A percentile compares a stretch with the other conserved stretches of the same genome.
phyloP scores from a whole-genome alignment of 2,329 filamentous ascomycete genomes.

The Fusarium siculi region DNA sequence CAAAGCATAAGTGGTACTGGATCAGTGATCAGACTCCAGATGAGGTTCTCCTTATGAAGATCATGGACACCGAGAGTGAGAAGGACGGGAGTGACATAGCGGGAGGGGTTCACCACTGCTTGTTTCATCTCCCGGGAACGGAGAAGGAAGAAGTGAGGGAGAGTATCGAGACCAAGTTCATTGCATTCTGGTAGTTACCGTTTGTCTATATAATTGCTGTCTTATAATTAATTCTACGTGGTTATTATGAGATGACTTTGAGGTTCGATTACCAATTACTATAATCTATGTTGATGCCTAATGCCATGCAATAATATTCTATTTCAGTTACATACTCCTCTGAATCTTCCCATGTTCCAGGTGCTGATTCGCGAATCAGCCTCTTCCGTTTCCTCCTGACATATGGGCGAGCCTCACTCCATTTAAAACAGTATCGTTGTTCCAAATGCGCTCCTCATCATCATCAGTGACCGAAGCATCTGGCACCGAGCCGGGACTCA shows the following conservation, averaged over 20 bases:
- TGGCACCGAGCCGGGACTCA: not conserved
- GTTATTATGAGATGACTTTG: no score
- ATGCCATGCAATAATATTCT: not conserved
- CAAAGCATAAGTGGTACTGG: not conserved
- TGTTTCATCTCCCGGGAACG: not conserved
- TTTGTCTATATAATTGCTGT: accelerated
- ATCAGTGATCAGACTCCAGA: not conserved
- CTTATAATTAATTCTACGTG: accelerated
- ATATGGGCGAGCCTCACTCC: not conserved
- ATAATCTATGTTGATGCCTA: not conserved
- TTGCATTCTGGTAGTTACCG: not conserved
- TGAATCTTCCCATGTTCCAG: no score
- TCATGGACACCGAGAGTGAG: not conserved
- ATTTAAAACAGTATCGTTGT: not conserved
- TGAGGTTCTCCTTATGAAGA: not conserved
- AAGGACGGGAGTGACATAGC: not conserved
- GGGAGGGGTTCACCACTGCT: not conserved
- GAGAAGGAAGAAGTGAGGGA: not conserved
- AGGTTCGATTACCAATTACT: not conserved
- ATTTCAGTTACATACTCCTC: no score
- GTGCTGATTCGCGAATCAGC: no score
- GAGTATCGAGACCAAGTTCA: not conserved
- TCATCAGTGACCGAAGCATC: not conserved
- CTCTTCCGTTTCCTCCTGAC: no score
- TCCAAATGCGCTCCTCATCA: not conserved